Evolutionary conservation across 2,329 filamentous ascomycete genomes (phyloP).

Genomic region (Dactylella cylindrospora): DNA sequence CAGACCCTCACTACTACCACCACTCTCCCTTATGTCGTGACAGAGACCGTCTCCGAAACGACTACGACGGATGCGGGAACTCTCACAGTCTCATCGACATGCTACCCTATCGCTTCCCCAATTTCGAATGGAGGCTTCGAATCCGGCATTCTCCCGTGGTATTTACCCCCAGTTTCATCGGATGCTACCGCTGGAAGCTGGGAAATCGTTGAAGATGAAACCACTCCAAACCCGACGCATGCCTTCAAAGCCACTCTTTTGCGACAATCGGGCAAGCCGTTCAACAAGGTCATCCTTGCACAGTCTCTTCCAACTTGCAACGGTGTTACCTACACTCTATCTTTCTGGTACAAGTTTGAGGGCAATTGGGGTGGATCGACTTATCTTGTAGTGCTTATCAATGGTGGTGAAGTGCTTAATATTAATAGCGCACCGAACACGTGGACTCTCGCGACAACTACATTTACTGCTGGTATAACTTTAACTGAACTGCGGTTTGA

Average conservation of each 20-base stretch:
- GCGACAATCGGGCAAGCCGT: background rate
- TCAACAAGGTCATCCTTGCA: conserved; percentile 12
- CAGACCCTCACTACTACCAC: background rate
- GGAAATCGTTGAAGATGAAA: background rate
- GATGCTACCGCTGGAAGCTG: background rate
- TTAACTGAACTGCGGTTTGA: conserved; percentile 3
- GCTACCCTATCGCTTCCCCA: conserved; percentile 11
- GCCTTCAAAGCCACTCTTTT: conserved; percentile 4
- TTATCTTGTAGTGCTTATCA: background rate
- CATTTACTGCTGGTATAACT: background rate
- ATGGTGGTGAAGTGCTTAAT: background rate
- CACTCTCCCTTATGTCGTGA: conserved; percentile 10
- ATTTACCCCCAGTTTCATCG: background rate
- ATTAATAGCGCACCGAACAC: background rate
- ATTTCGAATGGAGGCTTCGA: conserved; percentile 10
- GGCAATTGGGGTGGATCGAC: background rate
- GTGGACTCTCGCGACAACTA: background rate
- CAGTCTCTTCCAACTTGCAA: conserved; percentile 19
- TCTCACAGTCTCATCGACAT: conserved; percentile 1
- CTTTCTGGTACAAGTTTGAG: conserved; percentile 7
- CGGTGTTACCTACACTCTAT: conserved; percentile 5
- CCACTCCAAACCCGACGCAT: background rate
- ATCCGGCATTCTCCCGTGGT: conserved; percentile 15
- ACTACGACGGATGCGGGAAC: conserved; percentile 8
- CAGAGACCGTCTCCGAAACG: conserved; percentile 3